Evolutionary conservation across 2,329 filamentous ascomycete genomes (phyloP), one percentile per base, ranked within the genome.

Genomic region (Pyrenophora tritici-repentis): DNA sequence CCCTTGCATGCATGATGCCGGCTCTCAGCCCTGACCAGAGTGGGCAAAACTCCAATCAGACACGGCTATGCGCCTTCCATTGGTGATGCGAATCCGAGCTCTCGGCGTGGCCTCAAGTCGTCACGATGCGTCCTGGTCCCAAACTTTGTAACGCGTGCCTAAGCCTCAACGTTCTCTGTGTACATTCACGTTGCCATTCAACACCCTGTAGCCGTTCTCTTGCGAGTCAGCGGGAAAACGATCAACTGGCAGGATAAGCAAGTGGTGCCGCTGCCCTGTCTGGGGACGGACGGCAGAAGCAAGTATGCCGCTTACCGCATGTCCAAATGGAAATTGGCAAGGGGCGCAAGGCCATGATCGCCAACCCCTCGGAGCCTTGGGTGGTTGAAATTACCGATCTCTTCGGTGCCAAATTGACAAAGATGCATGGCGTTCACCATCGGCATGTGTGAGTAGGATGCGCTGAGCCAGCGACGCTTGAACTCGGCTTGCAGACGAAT

Each of bases 1-100:
- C 24, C 47, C 10, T 14, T 47, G 40, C 43, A 42, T 43, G 39
- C 47, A 44, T 51, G 13, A 36, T 53, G 47, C 52, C 46, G 33
- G 24, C 38, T 36, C 18, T 18, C 24, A 13, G 33, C 37, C 26
- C 17, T 12, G 22, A 33, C 29, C 36, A 41, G 31, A 36, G 14
- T 20, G 31, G 26, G 37, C 31, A 18, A 29, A 13, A 20, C 35
- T 16, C 51, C 47, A 54, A 54, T 50, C 51, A 50, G 38, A 32
- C 13, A 18, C 26, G 33, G 12, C n/a, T 20, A 31, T 24, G 14
- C 9, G 12, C 13, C 1, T 45, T 43, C 10, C 26, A 54, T 56
- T 41, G 42, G 46, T 37, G 18, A 31, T 29, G 33, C 46, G 10
- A 42, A 42, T 32, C 8, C 18, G 37, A n/a, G 42, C 37, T n/a